Percentiles rank a stretch among this genome's conserved stretches.
Conservation (phyloP, 2,329 filamentous ascomycete species). For the Penicillium sp. region DNA sequence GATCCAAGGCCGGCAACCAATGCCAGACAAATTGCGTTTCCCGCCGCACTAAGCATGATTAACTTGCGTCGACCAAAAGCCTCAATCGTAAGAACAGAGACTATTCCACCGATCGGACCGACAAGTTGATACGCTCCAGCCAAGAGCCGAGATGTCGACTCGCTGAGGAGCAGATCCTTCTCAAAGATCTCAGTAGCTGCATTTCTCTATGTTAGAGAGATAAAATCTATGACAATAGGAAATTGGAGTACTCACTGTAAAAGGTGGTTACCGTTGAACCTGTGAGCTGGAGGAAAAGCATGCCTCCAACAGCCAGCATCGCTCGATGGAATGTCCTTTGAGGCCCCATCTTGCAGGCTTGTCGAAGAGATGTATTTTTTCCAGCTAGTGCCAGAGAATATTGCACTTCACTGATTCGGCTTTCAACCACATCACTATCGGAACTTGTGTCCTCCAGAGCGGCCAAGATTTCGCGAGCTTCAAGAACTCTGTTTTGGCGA, state of each 20-base stretch:
- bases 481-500: conserved; percentile 15
- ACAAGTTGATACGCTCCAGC: conserved; percentile 26
- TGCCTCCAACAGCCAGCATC: conserved; percentile 13
- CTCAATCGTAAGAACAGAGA: conserved; percentile 26
- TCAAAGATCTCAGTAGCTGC: conserved; percentile 27
- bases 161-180: conserved; percentile 19
- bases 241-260: conserved; percentile 19
- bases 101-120: conserved; percentile 21
- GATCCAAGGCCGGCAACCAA: conserved; percentile 25
- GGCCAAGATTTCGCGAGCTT: conserved; percentile 23
- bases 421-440: conserved; percentile 11
- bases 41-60: conserved; percentile 22
- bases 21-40: conserved; percentile 22
- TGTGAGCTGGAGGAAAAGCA: conserved; percentile 24
- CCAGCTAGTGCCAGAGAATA: conserved; percentile 18
- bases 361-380: conserved; percentile 10
- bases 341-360: conserved; percentile 23
- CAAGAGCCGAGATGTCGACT: conserved; percentile 24
- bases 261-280: conserved; percentile 27
- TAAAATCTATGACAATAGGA: background rate
- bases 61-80: conserved; percentile 22
- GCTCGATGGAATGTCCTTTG: conserved; percentile 26
- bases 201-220: background rate
- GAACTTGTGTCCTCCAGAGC: conserved; percentile 14
- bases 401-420: conserved; percentile 23